Base-by-base conservation (phyloP, 1,284 basidiomycete genomes). In the Papiliotrema nemorosa region DNA sequence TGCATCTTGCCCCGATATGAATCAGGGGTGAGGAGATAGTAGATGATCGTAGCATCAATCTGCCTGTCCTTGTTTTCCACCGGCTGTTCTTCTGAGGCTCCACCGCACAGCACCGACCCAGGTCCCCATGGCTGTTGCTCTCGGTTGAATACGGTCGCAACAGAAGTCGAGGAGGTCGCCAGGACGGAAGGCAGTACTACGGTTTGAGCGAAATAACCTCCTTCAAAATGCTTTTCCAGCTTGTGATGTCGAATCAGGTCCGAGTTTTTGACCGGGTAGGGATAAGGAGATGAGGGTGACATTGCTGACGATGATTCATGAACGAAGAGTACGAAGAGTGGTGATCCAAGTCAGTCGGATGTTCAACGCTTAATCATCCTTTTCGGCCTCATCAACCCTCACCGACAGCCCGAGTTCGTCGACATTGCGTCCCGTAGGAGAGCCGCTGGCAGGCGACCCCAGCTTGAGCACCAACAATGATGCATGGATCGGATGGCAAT, bases 1-100 rank as follows among this genome's bases (percentile, higher is more conserved):
- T 73, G 70, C 66, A 72, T 67, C 25, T 54, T 56, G 2, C 70
- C 69, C n/a, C 62, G 48, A 10, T 58, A 54, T 3, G 55, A 62
- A 4, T 62, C 60, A 14, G 64, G 56, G 0, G 62, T 65, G 5
- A 73, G 52, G 16, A 73, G 60, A 45, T 73, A 73, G 50, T 65
- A 71, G 49, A 72, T 72, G 42, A 63, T 55, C 36, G 62, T 66
- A 16, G 61, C 62, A 26, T 62, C 63, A 13, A 55, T 37, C 25
- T 52, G 40, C 20, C 27, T 39, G 21, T 49, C 53, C 31, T 16
- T 46, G 16, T 38, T 13, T 7, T 22, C 27, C 4, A 24, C 25
- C 9, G 7, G 5, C 31, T 9, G 10, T 18, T 45, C 16, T 36
- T 34, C 29, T n/a, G 45, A 18, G 14, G 34, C 18, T 5, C 45